These are phyloP conservation scores for Pelargonium australe DNA, from an alignment of 441 rosid species.

Conservation along the genomic window DNA sequence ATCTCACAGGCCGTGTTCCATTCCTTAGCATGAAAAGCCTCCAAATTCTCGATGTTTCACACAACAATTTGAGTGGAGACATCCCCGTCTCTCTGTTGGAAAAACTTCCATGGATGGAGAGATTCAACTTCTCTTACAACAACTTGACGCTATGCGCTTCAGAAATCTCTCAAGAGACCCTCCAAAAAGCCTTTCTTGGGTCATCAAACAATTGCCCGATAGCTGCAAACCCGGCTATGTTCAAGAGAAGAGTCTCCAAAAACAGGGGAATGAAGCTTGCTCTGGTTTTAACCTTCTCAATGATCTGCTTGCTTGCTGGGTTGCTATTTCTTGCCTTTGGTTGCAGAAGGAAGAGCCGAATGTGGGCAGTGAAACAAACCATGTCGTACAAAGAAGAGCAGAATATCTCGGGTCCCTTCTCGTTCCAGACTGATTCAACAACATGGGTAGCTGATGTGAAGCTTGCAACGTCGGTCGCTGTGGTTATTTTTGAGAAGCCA, in stretches of 20 bases:
- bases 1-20: conserved; percentile 58
- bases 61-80: conserved; percentile 72
- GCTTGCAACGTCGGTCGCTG: conserved; percentile 67
- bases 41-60: conserved; percentile 59
- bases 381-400: conserved; percentile 59
- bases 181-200: conserved; percentile 52
- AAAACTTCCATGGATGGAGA: conserved; percentile 54
- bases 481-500: conserved; percentile 87
- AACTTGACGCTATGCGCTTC: conserved; percentile 69
- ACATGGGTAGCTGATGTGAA: conserved; percentile 95
- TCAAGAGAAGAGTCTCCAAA: conserved; percentile 38
- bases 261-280: conserved; percentile 56
- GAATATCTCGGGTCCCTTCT: conserved; percentile 72
- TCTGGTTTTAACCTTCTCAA: conserved; percentile 54
- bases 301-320: conserved; percentile 57
- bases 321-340: conserved; percentile 65
- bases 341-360: conserved; percentile 46
- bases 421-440: conserved; percentile 82
- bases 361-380: conserved; percentile 54
- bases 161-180: conserved; percentile 38
- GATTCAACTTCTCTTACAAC: conserved; percentile 83
- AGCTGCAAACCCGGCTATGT: conserved; percentile 64
- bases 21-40: conserved; percentile 38
- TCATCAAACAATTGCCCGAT: conserved; percentile 70
- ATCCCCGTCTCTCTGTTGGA: conserved; percentile 46